Percentiles rank a stretch among this genome's conserved stretches.
Conservation (phyloP, 768 basidiomycete species). For the Suillus clintonianus region DNA sequence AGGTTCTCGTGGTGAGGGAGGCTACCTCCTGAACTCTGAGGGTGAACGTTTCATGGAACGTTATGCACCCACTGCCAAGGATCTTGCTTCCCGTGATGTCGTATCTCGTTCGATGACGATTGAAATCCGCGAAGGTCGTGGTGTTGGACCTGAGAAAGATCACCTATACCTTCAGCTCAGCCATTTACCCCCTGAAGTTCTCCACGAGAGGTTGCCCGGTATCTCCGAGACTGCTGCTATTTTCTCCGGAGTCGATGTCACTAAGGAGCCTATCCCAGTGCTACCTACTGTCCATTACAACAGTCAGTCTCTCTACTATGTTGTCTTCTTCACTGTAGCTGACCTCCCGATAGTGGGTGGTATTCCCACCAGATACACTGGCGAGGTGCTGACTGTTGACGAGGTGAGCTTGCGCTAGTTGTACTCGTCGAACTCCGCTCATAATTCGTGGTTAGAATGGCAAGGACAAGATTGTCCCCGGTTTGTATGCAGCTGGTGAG, state of each 20-base stretch:
- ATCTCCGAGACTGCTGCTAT: slow-evolving; percentile 99
- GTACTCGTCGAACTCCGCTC: neutral
- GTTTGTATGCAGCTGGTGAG: slow-evolving; percentile 97
- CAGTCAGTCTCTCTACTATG: slow-evolving; percentile 55
- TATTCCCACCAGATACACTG: slow-evolving; percentile 98
- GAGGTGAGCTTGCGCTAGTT: slow-evolving; percentile 37
- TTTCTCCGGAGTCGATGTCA: slow-evolving; percentile 98
- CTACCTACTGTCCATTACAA: slow-evolving; percentile 99
- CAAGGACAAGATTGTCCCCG: slow-evolving; percentile 92
- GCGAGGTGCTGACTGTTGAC: slow-evolving; percentile 90
- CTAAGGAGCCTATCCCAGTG: slow-evolving; percentile 99
- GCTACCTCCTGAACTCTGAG: slow-evolving; percentile 96
- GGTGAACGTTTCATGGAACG: slow-evolving; percentile 99
- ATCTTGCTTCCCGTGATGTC: slow-evolving; percentile 98
- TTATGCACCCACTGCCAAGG: slow-evolving; percentile 98
- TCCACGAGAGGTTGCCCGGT: slow-evolving; percentile 96
- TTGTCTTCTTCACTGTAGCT: neutral
- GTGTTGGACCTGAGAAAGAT: slow-evolving; percentile 98
- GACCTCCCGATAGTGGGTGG: slow-evolving; percentile 78
- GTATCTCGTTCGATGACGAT: slow-evolving; percentile 99
- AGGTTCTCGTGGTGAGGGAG: slow-evolving; percentile 99
- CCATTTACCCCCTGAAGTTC: slow-evolving; percentile 92
- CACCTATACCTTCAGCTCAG: slow-evolving; percentile 96
- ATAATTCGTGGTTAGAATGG: slow-evolving; percentile 51
- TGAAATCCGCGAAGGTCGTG: slow-evolving; percentile 97